Conservation (phyloP, 2,329 filamentous ascomycete species). For the Blastomyces gilchristii region DNA sequence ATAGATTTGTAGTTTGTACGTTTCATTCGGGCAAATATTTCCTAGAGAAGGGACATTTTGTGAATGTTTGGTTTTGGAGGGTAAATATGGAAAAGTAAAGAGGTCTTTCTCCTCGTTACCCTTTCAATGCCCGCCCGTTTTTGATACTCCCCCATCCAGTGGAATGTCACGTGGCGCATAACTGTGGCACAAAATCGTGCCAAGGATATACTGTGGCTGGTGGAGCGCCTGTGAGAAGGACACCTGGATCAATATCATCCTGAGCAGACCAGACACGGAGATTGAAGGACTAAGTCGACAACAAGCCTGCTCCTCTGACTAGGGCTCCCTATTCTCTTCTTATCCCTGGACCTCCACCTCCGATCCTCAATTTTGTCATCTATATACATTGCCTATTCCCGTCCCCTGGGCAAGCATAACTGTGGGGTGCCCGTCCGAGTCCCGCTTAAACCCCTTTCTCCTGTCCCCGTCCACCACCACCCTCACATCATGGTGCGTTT, state of each 20-base stretch:
- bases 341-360: neutral
- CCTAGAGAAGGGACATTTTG: neutral
- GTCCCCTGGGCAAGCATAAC: neutral
- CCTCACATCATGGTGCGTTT: slow-evolving; percentile 71
- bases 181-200: neutral
- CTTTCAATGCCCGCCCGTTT: neutral
- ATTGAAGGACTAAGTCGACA: neutral
- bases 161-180: neutral
- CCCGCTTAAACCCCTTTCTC: slow-evolving; percentile 5
- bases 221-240: neutral
- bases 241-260: slow-evolving; percentile 4
- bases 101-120: neutral
- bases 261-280: neutral
- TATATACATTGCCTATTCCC: neutral
- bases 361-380: neutral
- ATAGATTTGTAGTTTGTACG: neutral
- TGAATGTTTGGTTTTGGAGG: neutral
- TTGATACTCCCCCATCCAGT: neutral
- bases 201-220: neutral
- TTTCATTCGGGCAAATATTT: neutral
- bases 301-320: neutral
- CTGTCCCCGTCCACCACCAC: slow-evolving; percentile 16
- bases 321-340: neutral
- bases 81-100: neutral
- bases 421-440: neutral